These are phyloP conservation scores for Phytophthora ramorum DNA, from an alignment of 352 stramenopile genomes.

Conservation along the genomic window DNA sequence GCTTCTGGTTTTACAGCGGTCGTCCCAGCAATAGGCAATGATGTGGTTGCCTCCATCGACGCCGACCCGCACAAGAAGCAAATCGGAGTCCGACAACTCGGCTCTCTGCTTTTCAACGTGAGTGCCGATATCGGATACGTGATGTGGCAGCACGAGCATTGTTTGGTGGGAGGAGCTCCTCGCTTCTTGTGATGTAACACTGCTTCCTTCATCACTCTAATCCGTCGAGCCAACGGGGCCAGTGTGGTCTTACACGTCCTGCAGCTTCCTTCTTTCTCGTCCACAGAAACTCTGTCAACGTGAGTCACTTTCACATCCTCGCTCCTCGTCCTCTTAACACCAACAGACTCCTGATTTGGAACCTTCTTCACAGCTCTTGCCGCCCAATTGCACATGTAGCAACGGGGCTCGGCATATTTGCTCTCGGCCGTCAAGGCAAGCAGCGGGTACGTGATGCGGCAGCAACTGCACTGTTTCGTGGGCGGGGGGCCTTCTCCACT, in stretches of 20 bases:
- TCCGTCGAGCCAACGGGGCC: not conserved
- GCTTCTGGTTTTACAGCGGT: not conserved
- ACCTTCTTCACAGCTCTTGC: slow-evolving; percentile 1
- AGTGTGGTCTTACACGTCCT: slow-evolving; percentile 2
- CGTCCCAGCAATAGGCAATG: not conserved
- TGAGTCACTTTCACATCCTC: slow-evolving; percentile 7
- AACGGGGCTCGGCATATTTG: slow-evolving; percentile 15
- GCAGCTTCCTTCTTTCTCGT: not conserved
- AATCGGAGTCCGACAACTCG: not conserved
- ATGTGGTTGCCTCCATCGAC: not conserved
- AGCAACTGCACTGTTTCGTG: slow-evolving; percentile 21
- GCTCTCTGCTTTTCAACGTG: slow-evolving; percentile 1
- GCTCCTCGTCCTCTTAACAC: slow-evolving; percentile 8
- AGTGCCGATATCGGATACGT: slow-evolving; percentile 13
- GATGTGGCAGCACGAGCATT: slow-evolving; percentile 16
- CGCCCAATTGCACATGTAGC: slow-evolving; percentile 31
- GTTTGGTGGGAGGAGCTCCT: not conserved
- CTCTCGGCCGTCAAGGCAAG: slow-evolving; percentile 21
- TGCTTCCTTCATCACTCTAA: slow-evolving; percentile 6
- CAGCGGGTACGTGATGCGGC: slow-evolving; percentile 24
- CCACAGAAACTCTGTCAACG: not conserved
- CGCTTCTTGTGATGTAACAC: slow-evolving; percentile 2
- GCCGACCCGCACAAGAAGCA: slow-evolving; percentile 4
- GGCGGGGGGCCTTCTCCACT: not conserved
- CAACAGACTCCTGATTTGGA: not conserved